Evolutionary conservation across 768 basidiomycete genomes (phyloP).

Genomic region (Multifurca ochricompacta): DNA sequence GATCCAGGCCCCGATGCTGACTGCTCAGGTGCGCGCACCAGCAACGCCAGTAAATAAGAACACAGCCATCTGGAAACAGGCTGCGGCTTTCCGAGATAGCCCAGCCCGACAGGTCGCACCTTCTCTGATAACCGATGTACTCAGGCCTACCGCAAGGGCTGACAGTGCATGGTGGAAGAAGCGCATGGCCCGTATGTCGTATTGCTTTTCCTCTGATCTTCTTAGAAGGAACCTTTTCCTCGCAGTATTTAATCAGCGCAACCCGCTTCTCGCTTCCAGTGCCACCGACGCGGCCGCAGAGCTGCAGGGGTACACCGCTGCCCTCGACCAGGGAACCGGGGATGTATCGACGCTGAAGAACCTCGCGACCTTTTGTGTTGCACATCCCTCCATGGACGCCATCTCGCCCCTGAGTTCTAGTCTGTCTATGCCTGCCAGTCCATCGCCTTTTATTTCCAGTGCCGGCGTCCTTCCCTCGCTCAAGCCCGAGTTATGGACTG

Average conservation of each 20-base stretch:
- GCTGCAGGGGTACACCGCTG: slow-evolving; percentile 43
- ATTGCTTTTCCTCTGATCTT: not conserved
- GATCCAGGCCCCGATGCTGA: slow-evolving; percentile 29
- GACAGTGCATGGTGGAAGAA: slow-evolving; percentile 84
- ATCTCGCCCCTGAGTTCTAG: slow-evolving; percentile 49
- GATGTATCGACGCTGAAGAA: slow-evolving; percentile 54
- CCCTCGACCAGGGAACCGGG: slow-evolving; percentile 46
- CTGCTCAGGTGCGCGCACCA: slow-evolving; percentile 34
- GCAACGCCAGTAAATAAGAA: slow-evolving; percentile 59
- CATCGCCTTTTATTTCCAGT: slow-evolving; percentile 44
- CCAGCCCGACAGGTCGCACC: slow-evolving; percentile 51
- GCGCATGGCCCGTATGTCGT: slow-evolving; percentile 54
- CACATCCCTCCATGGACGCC: slow-evolving; percentile 46
- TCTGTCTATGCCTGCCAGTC: slow-evolving; percentile 43
- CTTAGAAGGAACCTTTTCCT: not conserved
- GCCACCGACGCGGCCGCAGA: slow-evolving; percentile 39
- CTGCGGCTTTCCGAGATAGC: slow-evolving; percentile 76
- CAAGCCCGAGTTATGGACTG: slow-evolving; percentile 61
- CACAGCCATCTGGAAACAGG: slow-evolving; percentile 56
- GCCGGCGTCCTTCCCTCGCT: slow-evolving; percentile 38
- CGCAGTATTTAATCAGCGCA: slow-evolving; percentile 44
- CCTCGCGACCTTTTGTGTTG: slow-evolving; percentile 53
- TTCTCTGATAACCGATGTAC: slow-evolving; percentile 42
- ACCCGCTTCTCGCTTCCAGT: slow-evolving; percentile 35
- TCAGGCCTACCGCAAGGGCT: slow-evolving; percentile 45